Base-by-base conservation (phyloP, 2,329 filamentous ascomycete species). In the Fusarium multiceps region DNA sequence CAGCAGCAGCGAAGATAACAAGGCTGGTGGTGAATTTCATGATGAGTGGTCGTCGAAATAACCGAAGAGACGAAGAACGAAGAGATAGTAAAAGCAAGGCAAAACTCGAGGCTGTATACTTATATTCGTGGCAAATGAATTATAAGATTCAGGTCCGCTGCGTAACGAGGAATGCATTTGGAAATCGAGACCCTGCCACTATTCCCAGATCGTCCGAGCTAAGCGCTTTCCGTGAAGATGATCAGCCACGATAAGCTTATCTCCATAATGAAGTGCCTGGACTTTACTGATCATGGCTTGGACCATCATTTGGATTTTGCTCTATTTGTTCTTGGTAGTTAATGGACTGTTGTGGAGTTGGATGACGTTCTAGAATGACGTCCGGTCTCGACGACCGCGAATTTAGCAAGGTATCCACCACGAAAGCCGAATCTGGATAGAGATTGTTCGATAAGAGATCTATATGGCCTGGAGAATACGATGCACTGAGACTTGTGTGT, bases 151-250 rank as follows among this genome's bases (percentile, higher is more conserved):
- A 64, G 32, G 51, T 16, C 25, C 28, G 1, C 20, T 20, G 7
- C 21, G 16, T 51, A 27, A 27, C 25, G n/a, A 42, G 60, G 60
- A 65, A 65, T 65, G 62, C 16, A 13, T 30, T 49, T 21, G 45
- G n/a, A n/a, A 58, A 27, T 65, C 53, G 32, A 65, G 62, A 30
- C 62, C 46, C n/a, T 30, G 53, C 11, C 60, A 59, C 62, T 20
- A 65, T 65, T 37, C 62, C 60, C 62, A 50, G 40, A n/a, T 65
- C 46, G 46, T 59, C 6, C 7, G 20, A 41, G 30, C 61, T 65
- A 65, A 46, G 40, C 51, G 20, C 11, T 30, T 65, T 47, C 53
- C 60, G 60, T 59, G 14, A 23, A n/a, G 16, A 10, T 11, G 20
- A 25, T n/a, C 21, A 41, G 21, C 53, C 53, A 57, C 59, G 10